phyloP scores from a whole-genome alignment of 1,139 yeast genomes.

The Sugiyamaella castrensis region DNA sequence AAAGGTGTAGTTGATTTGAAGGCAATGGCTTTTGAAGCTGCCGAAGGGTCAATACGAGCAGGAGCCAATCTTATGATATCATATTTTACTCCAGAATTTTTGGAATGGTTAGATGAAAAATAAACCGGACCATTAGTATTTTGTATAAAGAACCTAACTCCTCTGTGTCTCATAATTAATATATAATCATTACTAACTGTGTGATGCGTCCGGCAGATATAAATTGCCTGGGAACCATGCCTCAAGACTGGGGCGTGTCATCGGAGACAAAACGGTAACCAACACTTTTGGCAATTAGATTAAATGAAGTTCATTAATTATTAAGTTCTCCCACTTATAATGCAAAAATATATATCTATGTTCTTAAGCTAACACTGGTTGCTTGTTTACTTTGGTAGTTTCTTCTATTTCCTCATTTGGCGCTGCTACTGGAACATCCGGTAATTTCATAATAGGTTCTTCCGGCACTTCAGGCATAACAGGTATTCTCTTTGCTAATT shows the following conservation, averaged over 20 bases:
- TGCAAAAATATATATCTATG: not conserved
- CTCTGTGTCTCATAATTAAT: not conserved
- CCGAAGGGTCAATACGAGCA: constrained; percentile 88
- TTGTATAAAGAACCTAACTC: not conserved
- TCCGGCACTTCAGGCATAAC: constrained; percentile 26
- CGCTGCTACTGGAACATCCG: constrained; percentile 30
- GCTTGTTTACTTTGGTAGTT: constrained; percentile 4
- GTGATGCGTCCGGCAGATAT: no score
- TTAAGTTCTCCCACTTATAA: no score
- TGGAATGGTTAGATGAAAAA: constrained; percentile 73
- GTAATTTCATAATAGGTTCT: constrained; percentile 19
- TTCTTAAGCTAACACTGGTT: constrained; percentile 16
- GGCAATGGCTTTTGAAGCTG: constrained; percentile 87
- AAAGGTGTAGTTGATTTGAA: constrained; percentile 89
- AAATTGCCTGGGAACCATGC: no score
- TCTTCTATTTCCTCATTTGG: constrained; percentile 16
- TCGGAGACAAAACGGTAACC: no score
- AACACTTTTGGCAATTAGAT: no score
- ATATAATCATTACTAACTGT: no score
- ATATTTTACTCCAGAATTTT: constrained; percentile 92
- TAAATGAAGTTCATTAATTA: no score
- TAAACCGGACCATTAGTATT: not conserved
- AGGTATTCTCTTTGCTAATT: constrained; percentile 25
- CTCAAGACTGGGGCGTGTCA: no score
- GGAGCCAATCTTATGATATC: constrained; percentile 92